Conservation (phyloP, 805 yeast genomes). For the Hanseniaspora clermontiae region DNA sequence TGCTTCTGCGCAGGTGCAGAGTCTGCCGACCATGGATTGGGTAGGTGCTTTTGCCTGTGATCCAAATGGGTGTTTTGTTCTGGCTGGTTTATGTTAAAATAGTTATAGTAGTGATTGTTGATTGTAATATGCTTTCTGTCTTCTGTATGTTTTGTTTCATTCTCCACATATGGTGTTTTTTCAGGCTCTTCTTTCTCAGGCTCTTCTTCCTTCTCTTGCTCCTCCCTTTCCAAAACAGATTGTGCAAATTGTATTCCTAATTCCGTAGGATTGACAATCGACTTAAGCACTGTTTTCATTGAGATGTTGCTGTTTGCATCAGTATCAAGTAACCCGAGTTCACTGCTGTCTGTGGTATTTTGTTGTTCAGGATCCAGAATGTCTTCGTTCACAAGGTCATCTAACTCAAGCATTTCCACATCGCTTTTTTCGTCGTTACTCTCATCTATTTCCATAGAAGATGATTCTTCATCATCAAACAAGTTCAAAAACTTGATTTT, state of each 20-base stretch:
- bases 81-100: neutral
- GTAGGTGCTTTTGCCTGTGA: neutral
- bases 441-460: neutral
- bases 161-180: neutral
- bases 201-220: neutral
- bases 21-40: constrained; percentile 3
- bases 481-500: neutral
- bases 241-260: constrained; percentile 9
- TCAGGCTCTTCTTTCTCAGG: neutral
- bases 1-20: neutral
- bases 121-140: neutral
- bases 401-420: constrained; percentile 3
- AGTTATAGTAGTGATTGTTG: constrained; percentile 10
- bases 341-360: neutral
- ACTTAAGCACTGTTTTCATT: neutral
- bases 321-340: neutral
- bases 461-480: neutral
- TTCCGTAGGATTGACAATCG: constrained; percentile 12
- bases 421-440: neutral
- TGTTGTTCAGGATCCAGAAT: neutral
- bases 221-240: neutral
- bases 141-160: neutral
- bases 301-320: neutral
- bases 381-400: neutral
- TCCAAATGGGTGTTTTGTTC: neutral